phyloP scores from a whole-genome alignment of 2,329 filamentous ascomycete genomes.

The Phialophora macrospora region DNA sequence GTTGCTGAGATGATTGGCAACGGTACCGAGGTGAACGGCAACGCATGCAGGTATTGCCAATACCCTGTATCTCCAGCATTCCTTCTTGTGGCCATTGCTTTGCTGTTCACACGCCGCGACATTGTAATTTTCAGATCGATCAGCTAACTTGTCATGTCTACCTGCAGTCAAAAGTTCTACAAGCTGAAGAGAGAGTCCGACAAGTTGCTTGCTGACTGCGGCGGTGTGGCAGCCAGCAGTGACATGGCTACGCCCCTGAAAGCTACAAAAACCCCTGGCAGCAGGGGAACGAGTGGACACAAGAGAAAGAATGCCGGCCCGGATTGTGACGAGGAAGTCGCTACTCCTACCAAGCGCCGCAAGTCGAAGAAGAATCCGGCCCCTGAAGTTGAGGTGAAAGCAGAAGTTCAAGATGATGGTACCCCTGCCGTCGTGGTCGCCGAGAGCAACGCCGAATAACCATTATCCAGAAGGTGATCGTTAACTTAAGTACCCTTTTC shows the following conservation, averaged over 20 bases:
- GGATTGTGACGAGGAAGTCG: slow-evolving; percentile 20
- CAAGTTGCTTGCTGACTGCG: slow-evolving; percentile 26
- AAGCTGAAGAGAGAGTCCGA: slow-evolving; percentile 39
- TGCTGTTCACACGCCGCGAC: neutral
- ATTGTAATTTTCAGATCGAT: neutral
- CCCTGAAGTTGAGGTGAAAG: slow-evolving; percentile 8
- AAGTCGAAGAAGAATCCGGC: slow-evolving; percentile 19
- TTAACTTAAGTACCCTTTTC: neutral
- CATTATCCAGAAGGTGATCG: neutral
- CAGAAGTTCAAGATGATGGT: slow-evolving; percentile 7
- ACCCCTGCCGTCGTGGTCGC: neutral
- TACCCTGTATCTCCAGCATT: neutral
- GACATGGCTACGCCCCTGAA: slow-evolving; percentile 5
- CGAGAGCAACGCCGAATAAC: neutral
- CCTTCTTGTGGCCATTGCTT: neutral
- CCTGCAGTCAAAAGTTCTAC: slow-evolving; percentile 39
- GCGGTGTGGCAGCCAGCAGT: neutral
- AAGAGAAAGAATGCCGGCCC: slow-evolving; percentile 20
- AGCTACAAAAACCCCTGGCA: slow-evolving; percentile 8
- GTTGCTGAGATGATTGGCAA: slow-evolving; percentile 36
- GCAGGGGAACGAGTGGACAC: slow-evolving; percentile 19
- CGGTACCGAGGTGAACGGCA: slow-evolving; percentile 31
- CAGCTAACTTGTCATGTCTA: slow-evolving; percentile 24
- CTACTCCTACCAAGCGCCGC: slow-evolving; percentile 10
- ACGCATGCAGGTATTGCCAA: slow-evolving; percentile 34